phyloP scores from a whole-genome alignment of 2,329 filamentous ascomycete genomes.

The Ophiocordyceps australis region DNA sequence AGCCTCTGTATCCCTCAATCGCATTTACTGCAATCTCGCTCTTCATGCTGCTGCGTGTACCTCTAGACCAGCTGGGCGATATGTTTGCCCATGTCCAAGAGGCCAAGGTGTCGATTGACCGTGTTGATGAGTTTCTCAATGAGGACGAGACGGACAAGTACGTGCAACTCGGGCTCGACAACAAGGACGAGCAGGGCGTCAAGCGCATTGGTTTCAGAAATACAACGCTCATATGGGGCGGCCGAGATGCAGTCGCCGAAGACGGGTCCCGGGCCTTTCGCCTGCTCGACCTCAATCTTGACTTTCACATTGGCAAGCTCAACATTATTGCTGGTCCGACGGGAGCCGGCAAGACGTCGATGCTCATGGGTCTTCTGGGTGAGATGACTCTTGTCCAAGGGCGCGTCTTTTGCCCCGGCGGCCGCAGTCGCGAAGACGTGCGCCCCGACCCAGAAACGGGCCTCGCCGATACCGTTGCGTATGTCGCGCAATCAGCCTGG shows the following conservation, averaged over 20 bases:
- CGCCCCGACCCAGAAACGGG: slow-evolving; percentile 66
- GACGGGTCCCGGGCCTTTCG: slow-evolving; percentile 61
- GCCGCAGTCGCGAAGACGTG: slow-evolving; percentile 70
- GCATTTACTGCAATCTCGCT: slow-evolving; percentile 94
- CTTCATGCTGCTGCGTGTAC: slow-evolving; percentile 84
- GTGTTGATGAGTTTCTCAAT: slow-evolving; percentile 82
- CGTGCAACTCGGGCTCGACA: slow-evolving; percentile 55
- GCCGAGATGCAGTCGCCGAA: slow-evolving; percentile 38
- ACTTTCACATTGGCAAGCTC: slow-evolving; percentile 70
- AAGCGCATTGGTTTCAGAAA: slow-evolving; percentile 70
- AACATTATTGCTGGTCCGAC: slow-evolving; percentile 90
- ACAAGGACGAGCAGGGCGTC: slow-evolving; percentile 48
- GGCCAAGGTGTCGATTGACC: slow-evolving; percentile 89
- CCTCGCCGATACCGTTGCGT: slow-evolving; percentile 81
- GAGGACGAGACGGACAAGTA: slow-evolving; percentile 98
- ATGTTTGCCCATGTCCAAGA: slow-evolving; percentile 99
- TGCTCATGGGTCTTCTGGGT: slow-evolving; percentile 88
- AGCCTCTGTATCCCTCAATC: slow-evolving; percentile 75
- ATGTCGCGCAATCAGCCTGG: slow-evolving; percentile 95
- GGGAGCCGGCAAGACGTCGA: slow-evolving; percentile 85
- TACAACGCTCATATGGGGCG: slow-evolving; percentile 80
- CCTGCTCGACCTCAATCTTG: slow-evolving; percentile 65
- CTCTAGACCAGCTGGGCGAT: slow-evolving; percentile 87
- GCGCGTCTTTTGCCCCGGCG: slow-evolving; percentile 69
- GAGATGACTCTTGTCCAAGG: slow-evolving; percentile 85